phyloP scores from a whole-genome alignment of 164 flowering plant species.

The Hamamelis virginiana region DNA sequence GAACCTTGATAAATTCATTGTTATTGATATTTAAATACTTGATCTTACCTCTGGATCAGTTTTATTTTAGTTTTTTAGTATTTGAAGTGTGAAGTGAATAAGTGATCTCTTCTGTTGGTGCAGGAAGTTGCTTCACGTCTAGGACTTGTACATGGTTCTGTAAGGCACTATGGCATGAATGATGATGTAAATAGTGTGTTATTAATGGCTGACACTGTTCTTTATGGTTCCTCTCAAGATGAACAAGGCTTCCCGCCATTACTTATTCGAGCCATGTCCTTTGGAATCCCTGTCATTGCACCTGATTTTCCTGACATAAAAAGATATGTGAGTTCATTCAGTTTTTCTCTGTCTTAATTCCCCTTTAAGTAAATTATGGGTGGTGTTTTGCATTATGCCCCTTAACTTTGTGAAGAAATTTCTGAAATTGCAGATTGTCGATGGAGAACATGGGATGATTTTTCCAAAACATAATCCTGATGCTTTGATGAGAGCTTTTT shows the following conservation, averaged over 20 bases:
- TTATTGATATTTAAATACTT: no score
- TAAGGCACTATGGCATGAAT: slow-evolving; percentile 72
- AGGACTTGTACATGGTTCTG: slow-evolving; percentile 62
- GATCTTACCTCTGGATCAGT: no score
- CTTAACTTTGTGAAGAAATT: neutral
- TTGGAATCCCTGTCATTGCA: slow-evolving; percentile 70
- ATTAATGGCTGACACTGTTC: slow-evolving; percentile 80
- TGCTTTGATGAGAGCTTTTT: slow-evolving; percentile 66
- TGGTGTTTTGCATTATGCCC: neutral
- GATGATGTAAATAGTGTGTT: slow-evolving; percentile 65
- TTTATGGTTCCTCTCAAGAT: slow-evolving; percentile 83
- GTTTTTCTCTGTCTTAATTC: neutral
- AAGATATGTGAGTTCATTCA: slow-evolving; percentile 65
- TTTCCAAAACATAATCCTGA: slow-evolving; percentile 59
- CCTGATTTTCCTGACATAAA: slow-evolving; percentile 74
- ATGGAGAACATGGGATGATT: slow-evolving; percentile 74
- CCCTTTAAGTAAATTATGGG: neutral
- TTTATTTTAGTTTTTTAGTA: neutral
- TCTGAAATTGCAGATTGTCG: slow-evolving; percentile 56
- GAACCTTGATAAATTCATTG: no score
- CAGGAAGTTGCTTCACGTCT: slow-evolving; percentile 76
- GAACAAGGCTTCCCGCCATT: slow-evolving; percentile 90
- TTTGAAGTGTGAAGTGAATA: neutral
- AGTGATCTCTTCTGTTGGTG: slow-evolving; percentile 19
- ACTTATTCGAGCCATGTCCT: slow-evolving; percentile 83